Evolutionary conservation across 208 protist genomes (phyloP).

Genomic region (Acanthamoeba healyi): DNA sequence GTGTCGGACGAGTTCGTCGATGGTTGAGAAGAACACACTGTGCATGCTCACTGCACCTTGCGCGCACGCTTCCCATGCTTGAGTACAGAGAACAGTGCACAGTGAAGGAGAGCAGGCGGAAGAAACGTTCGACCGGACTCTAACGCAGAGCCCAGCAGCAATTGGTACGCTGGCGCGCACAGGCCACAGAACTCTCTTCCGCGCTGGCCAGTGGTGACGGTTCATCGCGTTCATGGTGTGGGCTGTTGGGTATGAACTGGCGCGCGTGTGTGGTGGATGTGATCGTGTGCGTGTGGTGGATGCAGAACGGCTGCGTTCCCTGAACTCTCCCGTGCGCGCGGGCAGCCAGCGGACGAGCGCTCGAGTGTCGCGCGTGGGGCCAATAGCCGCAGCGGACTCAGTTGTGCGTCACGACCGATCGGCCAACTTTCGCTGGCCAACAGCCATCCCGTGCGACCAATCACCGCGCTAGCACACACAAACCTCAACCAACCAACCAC

Average conservation of each 20-base stretch:
- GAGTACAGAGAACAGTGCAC: too few relatives aligned
- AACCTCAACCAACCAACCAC: too few relatives aligned
- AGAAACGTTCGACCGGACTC: not conserved
- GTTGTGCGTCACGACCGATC: not conserved
- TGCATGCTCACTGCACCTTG: too few relatives aligned
- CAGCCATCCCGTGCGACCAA: not conserved
- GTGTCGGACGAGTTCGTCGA: too few relatives aligned
- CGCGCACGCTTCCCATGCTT: too few relatives aligned
- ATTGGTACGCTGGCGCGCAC: too few relatives aligned
- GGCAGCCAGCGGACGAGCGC: not conserved
- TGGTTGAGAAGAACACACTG: too few relatives aligned
- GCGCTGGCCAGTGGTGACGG: too few relatives aligned
- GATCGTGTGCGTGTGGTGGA: not conserved
- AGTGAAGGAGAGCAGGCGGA: too few relatives aligned
- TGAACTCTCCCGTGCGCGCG: not conserved
- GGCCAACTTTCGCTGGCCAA: not conserved
- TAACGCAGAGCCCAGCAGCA: not conserved
- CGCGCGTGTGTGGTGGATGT: not conserved
- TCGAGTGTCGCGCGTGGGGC: not conserved
- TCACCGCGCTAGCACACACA: not conserved
- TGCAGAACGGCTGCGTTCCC: not conserved
- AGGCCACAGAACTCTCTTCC: not conserved
- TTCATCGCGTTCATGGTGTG: too few relatives aligned
- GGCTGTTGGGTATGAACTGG: too few relatives aligned
- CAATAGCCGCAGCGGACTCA: not conserved